Conservation (phyloP, 345 rosid genomes). For the Ailanthus altissimus region DNA sequence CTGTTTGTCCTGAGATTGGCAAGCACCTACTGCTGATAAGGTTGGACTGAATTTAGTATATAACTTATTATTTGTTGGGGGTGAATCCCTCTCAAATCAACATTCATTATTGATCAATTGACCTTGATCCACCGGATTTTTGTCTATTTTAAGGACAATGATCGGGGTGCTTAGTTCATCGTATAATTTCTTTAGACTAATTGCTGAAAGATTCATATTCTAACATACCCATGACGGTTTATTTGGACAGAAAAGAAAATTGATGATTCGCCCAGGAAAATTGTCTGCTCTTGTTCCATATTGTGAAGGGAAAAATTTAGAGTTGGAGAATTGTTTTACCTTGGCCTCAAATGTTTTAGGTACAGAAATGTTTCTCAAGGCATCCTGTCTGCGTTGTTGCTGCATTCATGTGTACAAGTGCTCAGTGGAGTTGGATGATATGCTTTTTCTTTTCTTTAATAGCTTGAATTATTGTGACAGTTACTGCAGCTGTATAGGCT, state of each 20-base stretch:
- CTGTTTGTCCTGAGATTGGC: neutral
- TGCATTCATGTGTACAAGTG: constrained; percentile 30
- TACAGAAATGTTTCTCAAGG: constrained; percentile 36
- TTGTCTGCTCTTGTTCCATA: constrained; percentile 83
- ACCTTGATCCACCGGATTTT: neutral
- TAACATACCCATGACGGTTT: constrained; percentile 17
- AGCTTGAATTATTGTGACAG: constrained; percentile 28
- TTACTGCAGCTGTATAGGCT: constrained; percentile 37
- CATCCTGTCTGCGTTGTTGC: constrained; percentile 27
- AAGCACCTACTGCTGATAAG: neutral
- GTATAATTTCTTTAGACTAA: neutral
- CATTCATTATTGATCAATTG: neutral
- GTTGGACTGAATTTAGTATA: neutral
- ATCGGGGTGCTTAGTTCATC: neutral
- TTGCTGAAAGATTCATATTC: neutral
- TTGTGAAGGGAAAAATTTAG: constrained; percentile 49
- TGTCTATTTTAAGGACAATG: neutral
- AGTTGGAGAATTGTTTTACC: constrained; percentile 25
- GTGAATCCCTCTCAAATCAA: neutral
- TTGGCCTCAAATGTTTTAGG: constrained; percentile 39
- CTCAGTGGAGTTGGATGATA: constrained; percentile 14
- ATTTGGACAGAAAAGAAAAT: constrained; percentile 78
- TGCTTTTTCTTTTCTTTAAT: constrained; percentile 14
- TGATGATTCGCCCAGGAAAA: constrained; percentile 64
- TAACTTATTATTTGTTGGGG: neutral